Evolutionary conservation across 2,329 filamentous ascomycete species (phyloP).

Genomic region (Cordyceps fumosorosea): DNA sequence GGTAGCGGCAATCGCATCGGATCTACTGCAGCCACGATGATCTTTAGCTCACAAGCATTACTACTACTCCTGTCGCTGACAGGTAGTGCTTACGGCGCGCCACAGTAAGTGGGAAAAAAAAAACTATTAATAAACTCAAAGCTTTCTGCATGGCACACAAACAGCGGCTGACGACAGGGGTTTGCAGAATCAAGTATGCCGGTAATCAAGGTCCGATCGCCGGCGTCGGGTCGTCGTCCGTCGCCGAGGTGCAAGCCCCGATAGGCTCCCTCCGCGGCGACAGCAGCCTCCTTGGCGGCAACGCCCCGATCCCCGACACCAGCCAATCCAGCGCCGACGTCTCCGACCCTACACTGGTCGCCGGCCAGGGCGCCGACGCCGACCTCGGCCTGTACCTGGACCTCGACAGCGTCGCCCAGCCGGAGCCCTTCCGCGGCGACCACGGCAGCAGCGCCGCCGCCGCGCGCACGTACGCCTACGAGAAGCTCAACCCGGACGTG

Average conservation of each 20-base stretch:
- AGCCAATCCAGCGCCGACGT: slow-evolving; percentile 32
- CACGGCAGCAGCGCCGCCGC: slow-evolving; percentile 46
- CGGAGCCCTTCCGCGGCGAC: slow-evolving; percentile 49
- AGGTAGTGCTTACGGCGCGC: slow-evolving; percentile 3
- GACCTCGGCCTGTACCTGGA: slow-evolving; percentile 42
- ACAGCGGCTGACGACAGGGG: not conserved
- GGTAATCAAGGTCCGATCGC: slow-evolving; percentile 37
- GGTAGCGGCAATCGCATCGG: not conserved
- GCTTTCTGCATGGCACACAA: not conserved
- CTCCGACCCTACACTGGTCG: slow-evolving; percentile 33
- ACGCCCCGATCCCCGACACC: slow-evolving; percentile 30
- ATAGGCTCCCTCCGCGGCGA: slow-evolving; percentile 36
- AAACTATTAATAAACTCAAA: not conserved
- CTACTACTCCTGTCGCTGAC: slow-evolving; percentile 5
- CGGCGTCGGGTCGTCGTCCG: slow-evolving; percentile 30
- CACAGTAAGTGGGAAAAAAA: slow-evolving; percentile 1
- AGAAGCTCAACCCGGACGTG: slow-evolving; percentile 48
- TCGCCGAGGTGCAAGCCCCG: slow-evolving; percentile 30
- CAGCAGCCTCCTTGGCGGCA: slow-evolving; percentile 33
- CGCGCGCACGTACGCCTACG: slow-evolving; percentile 42
- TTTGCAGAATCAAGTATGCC: slow-evolving; percentile 33
- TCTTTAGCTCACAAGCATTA: not conserved
- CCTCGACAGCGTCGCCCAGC: slow-evolving; percentile 43
- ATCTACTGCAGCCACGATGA: slow-evolving; percentile 7
- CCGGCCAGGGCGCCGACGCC: slow-evolving; percentile 43